Base-by-base conservation (phyloP, 2,329 filamentous ascomycete genomes). In the Aspergillus melleus region DNA sequence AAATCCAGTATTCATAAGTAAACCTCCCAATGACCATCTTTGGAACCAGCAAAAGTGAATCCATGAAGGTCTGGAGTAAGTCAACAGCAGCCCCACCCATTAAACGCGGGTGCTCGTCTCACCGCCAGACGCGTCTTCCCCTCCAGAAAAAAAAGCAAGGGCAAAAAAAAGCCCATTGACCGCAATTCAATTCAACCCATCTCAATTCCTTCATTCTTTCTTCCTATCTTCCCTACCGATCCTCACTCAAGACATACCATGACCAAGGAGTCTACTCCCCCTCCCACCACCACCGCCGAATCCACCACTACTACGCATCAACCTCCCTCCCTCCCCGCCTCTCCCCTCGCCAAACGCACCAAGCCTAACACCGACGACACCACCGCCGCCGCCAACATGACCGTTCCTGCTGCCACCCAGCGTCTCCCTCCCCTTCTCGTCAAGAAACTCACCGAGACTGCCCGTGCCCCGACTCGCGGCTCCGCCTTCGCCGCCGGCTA, bases 401-500 rank as follows among this genome's bases (percentile, higher is more conserved):
- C 72, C 30, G 70, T 74, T 30, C 73, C 76, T 55, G 70, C 74
- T n/a, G 68, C 76, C 72, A 64, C 76, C 64, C 71, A 79, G 67
- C 72, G 77, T 2, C 66, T 75, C 36, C 87, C 88, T n/a, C 80
- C 88, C 3, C 84, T 96, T 54, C 86, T 92, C 63, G 88, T 99
- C 78, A 94, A 97, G 84, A 92, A 96, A 77, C 88, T 98, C 60
- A 90, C 90, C 9, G 81, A 87, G 42, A 87, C 89, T 64, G 95
- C 89, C n/a, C 86, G 84, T 51, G 83, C 93, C 24, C 95, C 95
- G 11, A 98, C 92, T 0, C 88, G 94, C 57, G 95, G 95, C 66
- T 96, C 91, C 66, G 89, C 88, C 55, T 93, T 91, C 72, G 91
- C 95, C 0, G 95, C 95, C 1, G 95, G 95, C 39, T 98, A 98